phyloP scores from a whole-genome alignment of 2,329 filamentous ascomycete genomes.

The Neofusicoccum umdonicola region DNA sequence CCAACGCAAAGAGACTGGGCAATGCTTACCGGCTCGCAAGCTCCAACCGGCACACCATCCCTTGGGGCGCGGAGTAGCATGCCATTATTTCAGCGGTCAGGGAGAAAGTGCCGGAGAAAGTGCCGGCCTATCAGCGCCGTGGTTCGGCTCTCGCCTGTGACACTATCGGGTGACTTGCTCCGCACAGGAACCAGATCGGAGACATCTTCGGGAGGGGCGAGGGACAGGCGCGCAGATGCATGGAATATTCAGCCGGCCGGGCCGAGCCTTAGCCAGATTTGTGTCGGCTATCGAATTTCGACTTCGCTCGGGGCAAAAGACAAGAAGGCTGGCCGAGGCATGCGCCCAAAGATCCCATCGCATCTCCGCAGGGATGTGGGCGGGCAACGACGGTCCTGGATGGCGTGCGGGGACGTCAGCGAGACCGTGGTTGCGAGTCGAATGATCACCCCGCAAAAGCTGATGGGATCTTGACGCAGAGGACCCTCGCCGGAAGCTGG shows the following conservation, averaged over 20 bases:
- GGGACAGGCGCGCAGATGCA: background rate
- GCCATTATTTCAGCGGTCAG: background rate
- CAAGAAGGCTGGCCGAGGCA: background rate
- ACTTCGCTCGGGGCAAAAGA: background rate
- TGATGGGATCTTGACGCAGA: constrained; percentile 1
- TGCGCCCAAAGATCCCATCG: background rate
- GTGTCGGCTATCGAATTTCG: constrained; percentile 1
- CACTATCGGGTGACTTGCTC: constrained; percentile 5
- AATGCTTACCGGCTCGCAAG: background rate
- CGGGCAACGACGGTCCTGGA: background rate
- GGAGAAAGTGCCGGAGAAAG: background rate
- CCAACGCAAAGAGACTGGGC: background rate
- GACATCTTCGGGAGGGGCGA: background rate
- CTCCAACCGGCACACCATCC: background rate
- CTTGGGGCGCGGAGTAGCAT: background rate
- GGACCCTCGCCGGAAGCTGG: background rate
- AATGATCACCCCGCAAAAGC: constrained; percentile 12
- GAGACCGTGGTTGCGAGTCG: constrained; percentile 4
- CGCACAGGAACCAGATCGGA: constrained; percentile 4
- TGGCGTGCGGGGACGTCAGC: constrained; percentile 10
- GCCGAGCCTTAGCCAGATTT: constrained; percentile 10
- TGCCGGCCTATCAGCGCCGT: background rate
- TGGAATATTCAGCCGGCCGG: constrained; percentile 10
- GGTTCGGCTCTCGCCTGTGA: background rate
- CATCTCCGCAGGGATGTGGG: constrained; percentile 3